Base-by-base conservation (phyloP, 306 rosid genomes). In the Acacia acuminata region DNA sequence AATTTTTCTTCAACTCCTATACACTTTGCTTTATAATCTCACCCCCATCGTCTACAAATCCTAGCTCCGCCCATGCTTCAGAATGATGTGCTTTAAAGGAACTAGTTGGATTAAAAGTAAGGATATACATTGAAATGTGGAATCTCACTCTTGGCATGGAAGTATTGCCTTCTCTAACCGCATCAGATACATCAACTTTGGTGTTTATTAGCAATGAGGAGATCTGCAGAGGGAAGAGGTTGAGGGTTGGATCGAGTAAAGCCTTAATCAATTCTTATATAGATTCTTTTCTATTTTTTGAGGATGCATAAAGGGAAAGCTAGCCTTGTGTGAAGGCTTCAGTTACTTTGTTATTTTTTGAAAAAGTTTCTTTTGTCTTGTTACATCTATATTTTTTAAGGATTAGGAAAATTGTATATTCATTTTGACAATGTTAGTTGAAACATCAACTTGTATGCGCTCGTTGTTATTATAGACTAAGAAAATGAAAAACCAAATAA, bases 241-340 rank as follows among this genome's bases (percentile, higher is more conserved):
- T 24, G 27, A 60, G 84, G 79, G 77, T 61, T 77, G 74, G 79
- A 63, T 85, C 85, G 64, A 60, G 77, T 87, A 76, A 83, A 66
- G 68, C 84, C 86, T 78, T 68, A 69, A 73, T 76, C 83, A 71
- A 44, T 82, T 86, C 47, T 85, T 82, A 73, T 77, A 80, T n/a
- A n/a, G n/a, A n/a, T n/a, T n/a, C n/a, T n/a, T n/a, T n/a, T n/a
- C n/a, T 77, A n/a, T n/a, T n/a, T n/a, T n/a, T n/a, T 30, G 2
- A 81, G 55, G 83, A 71, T 83, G 77, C 89, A 73, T 84, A 82
- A 56, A 77, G 78, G 82, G 84, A 79, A 67, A 78, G 73, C 60
- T 85, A 89, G 93, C 84, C 44, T 75, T 71, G 74, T 78, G 86
- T 86, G 75, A 77, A 79, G 88, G 77, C 73, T 85, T 88, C 81